A percentile compares a stretch with the other conserved stretches of the same genome.
Conservation (phyloP, 768 basidiomycete species). For the Termitomyces sp. region DNA sequence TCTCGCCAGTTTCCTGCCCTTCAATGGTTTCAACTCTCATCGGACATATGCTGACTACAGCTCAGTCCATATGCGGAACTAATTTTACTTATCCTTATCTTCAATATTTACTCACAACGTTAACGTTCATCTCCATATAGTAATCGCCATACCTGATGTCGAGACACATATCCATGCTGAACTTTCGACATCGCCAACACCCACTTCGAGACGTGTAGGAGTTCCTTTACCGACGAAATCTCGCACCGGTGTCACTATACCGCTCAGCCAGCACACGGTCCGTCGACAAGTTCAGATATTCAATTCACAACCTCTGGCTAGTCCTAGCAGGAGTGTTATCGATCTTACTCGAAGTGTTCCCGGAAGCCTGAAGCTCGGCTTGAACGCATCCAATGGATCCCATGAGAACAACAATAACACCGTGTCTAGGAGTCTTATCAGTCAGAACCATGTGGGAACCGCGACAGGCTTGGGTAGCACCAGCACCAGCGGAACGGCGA, state of each 20-base stretch:
- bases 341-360: constrained; percentile 23
- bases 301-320: constrained; percentile 73
- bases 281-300: constrained; percentile 76
- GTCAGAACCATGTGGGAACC: constrained; percentile 33
- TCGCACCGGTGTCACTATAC: constrained; percentile 57
- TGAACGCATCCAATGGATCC: constrained; percentile 18
- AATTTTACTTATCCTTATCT: constrained; percentile 25
- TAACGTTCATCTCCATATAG: constrained; percentile 37
- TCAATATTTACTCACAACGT: constrained; percentile 14
- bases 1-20: constrained; percentile 3
- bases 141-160: constrained; percentile 79
- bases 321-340: constrained; percentile 34
- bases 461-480: constrained; percentile 19
- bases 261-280: constrained; percentile 41
- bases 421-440: constrained; percentile 33
- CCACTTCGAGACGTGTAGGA: constrained; percentile 75
- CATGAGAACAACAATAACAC: constrained; percentile 30
- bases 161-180: constrained; percentile 69
- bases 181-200: constrained; percentile 60
- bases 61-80: constrained; percentile 9
- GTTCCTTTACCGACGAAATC: constrained; percentile 67
- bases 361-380: constrained; percentile 22
- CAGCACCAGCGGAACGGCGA: constrained; percentile 23
- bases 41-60: constrained; percentile 12
- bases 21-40: constrained; percentile 10